Evolutionary conservation across 345 rosid genomes (phyloP).

Genomic region (Excoecaria cochinchinensis): DNA sequence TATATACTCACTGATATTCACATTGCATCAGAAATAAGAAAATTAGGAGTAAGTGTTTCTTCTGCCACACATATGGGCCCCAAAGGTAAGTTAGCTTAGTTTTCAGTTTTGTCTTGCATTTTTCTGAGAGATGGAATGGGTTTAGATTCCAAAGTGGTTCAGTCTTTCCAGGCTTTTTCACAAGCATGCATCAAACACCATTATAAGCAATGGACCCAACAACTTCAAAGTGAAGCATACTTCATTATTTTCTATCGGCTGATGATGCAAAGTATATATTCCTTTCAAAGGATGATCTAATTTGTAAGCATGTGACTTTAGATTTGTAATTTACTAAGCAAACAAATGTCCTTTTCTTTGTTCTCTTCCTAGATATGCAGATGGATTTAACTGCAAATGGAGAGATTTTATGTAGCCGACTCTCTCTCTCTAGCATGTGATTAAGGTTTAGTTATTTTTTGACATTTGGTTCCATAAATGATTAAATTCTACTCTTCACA

Average conservation of each 20-base stretch:
- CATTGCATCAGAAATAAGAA: not conserved
- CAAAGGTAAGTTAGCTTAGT: no score
- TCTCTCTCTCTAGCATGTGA: no score
- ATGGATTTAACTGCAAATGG: no score
- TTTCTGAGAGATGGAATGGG: not conserved
- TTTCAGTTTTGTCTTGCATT: not conserved
- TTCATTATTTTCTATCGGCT: not conserved
- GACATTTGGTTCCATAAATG: no score
- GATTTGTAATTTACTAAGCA: not conserved
- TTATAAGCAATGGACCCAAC: constrained; percentile 10
- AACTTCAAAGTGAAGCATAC: not conserved
- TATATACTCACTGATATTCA: not conserved
- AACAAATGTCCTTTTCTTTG: not conserved
- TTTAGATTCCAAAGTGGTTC: constrained; percentile 1
- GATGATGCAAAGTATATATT: not conserved
- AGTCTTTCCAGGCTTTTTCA: not conserved
- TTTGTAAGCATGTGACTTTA: not conserved
- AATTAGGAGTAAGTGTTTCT: not conserved
- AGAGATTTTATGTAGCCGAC: no score
- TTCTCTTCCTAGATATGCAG: no score
- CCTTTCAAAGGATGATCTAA: not conserved
- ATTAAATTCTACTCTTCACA: no score
- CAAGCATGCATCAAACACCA: constrained; percentile 9
- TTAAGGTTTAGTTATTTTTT: no score
- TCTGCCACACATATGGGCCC: not conserved